Base-by-base conservation (phyloP, 1,284 basidiomycete species). In the Salmacisia buchloeana region DNA sequence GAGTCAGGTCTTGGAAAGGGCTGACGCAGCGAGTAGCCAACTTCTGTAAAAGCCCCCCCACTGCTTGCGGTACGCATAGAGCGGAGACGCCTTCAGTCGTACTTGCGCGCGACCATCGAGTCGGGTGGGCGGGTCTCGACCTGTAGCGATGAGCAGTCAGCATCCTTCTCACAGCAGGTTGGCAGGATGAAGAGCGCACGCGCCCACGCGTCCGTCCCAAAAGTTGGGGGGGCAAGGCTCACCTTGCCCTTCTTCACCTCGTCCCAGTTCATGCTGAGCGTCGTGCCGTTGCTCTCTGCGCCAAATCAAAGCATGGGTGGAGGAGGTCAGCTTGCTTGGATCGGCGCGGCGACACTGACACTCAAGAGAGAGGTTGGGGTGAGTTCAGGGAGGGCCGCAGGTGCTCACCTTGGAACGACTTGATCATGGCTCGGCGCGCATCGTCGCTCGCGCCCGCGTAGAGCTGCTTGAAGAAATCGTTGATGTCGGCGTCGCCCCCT, bases 401-500 rank as follows among this genome's bases (percentile, higher is more conserved):
- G 6, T 45, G 25, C 45, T 18, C 21, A 54, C 49, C 49, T 59
- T 71, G 69, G 68, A 74, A 79, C 52, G 66, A 69, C 64, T 79
- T 79, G 49, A 76, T 66, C 77, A 79, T 79, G 15, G 77, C 77
- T 13, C 71, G 62, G 15, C 67, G 63, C n/a, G 77, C 78, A 39
- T 79, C 76, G 35, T 70, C 68, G 61, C 76, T 72, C 23, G 77
- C 77, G 27, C 74, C 72, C 15, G 74, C 72, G 57, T 77, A 79
- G 23, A 79, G 66, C 52, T 73, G 66, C 52, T 78, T 71, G 67
- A 79, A 79, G 54, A 79, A 79, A 9, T 65, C 62, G 43, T 79
- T 70, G 45, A 79, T 67, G 31, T 73, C 72, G 2, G 70, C 71
- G 15, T 72, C 60, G 15, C 56, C 62, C n/a, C 45, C 70, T 5